Evolutionary conservation across 2,329 filamentous ascomycete species (phyloP), one percentile per base, ranked within the genome.

Genomic region (Pseudocercospora pini-densiflorae): DNA sequence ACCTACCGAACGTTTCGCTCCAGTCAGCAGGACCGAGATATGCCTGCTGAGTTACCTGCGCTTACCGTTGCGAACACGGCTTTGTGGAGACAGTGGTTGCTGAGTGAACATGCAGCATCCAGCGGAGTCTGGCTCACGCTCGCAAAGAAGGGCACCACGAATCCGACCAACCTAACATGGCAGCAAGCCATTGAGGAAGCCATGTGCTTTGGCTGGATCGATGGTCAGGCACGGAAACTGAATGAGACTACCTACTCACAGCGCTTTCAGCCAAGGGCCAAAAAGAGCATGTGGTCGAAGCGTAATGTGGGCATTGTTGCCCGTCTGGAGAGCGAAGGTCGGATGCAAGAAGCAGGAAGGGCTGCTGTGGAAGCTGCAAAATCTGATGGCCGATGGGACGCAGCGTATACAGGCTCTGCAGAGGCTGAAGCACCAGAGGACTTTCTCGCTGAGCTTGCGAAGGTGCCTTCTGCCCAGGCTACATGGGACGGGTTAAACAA

Each of bases 191-290:
- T 89, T 19, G 84, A 88, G 72, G 76, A 80, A 36, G 86, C 87
- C 0, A 79, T 89, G 6, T 89, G 87, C 73, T 85, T 84, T 71
- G 87, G 88, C 49, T 89, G 87, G 87, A 89, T 89, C 64, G 87
- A 89, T 73, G 86, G 87, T 0, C 86, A 87, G 71, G 81, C 81
- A 1, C 80, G 81, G 55, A 64, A 77, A 2, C 74, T 80, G 55
- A 83, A 88, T 68, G 80, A 79, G 0, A 71, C 76, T 2, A 82
- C 81, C 70, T 88, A 85, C 74, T 73, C 85, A 1, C 85, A 87
- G 70, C 82, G 86, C 8, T 89, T 87, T 78, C 88, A 87, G 1
- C 87, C 87, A 1, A 85, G 87, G 4, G 81, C 84, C 2, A 74
- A 80, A 31, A 82, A 81, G 36, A 88, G 86, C 71, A 73, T 85